Percentiles rank a stretch among this genome's conserved stretches.
Evolutionary conservation across 2,329 filamentous ascomycete species (phyloP).

Genomic region (Graphium sp.): DNA sequence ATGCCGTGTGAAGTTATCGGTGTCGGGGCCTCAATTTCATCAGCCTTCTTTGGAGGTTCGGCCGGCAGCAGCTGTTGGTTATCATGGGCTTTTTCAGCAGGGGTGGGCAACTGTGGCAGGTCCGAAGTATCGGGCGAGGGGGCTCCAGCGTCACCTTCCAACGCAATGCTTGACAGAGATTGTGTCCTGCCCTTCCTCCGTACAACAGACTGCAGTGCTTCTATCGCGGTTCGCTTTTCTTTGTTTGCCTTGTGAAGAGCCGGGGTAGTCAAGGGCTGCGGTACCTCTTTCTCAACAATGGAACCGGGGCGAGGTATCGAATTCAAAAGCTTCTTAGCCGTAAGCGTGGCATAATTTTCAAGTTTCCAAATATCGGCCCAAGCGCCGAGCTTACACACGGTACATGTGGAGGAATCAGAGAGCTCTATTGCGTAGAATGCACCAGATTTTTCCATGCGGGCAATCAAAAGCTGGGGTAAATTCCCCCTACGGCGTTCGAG

Average conservation of each 20-base stretch:
- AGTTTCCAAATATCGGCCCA: conserved; percentile 48
- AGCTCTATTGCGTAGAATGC: conserved; percentile 49
- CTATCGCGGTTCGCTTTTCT: conserved; percentile 41
- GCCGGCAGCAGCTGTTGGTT: background rate
- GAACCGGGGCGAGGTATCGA: conserved; percentile 11
- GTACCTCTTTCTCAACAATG: conserved; percentile 3
- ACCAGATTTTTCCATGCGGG: conserved; percentile 35
- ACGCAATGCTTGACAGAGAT: conserved; percentile 17
- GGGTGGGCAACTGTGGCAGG: too few species aligned
- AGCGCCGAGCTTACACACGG: conserved; percentile 47
- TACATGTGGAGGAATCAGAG: conserved; percentile 43
- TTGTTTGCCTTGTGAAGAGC: conserved; percentile 31
- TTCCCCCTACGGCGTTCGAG: conserved; percentile 41
- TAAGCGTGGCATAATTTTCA: conserved; percentile 23
- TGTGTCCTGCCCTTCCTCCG: conserved; percentile 30
- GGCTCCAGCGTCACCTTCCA: background rate
- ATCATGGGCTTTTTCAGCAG: too few species aligned
- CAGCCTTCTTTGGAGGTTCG: background rate
- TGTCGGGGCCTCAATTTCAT: conserved; percentile 12
- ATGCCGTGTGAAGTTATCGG: conserved; percentile 32
- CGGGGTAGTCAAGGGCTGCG: conserved; percentile 20
- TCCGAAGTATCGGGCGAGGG: conserved; percentile 2
- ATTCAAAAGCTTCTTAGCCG: conserved; percentile 1
- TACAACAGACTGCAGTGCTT: conserved; percentile 44
- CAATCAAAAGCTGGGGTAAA: conserved; percentile 40